Conservation (phyloP, 805 yeast genomes). For the Tetrapisispora namnaoensis region DNA sequence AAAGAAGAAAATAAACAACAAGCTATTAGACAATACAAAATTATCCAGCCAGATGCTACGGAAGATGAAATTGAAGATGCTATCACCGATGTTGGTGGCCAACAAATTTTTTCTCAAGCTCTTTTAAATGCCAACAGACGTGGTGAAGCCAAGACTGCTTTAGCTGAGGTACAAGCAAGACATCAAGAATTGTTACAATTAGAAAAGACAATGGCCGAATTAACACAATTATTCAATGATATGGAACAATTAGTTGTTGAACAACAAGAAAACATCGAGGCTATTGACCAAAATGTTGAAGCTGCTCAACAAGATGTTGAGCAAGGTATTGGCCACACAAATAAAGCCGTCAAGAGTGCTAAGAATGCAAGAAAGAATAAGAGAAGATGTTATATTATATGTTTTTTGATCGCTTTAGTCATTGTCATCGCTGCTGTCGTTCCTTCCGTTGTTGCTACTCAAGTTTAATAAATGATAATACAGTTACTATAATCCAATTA, state of each 20-base stretch:
- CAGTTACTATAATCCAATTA: neutral
- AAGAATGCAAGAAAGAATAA: conserved; percentile 84
- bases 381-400: conserved; percentile 71
- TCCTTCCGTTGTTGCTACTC: conserved; percentile 29
- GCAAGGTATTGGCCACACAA: conserved; percentile 88
- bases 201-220: conserved; percentile 91
- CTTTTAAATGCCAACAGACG: conserved; percentile 75
- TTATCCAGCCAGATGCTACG: conserved; percentile 79
- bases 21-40: conserved; percentile 86
- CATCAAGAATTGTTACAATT: conserved; percentile 91
- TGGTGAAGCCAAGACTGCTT: conserved; percentile 91
- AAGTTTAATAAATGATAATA: neutral
- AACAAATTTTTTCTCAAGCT: conserved; percentile 92
- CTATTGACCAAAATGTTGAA: conserved; percentile 69
- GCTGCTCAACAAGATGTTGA: conserved; percentile 86
- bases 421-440: conserved; percentile 62
- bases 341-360: conserved; percentile 81
- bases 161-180: conserved; percentile 91
- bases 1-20: conserved; percentile 75
- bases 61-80: conserved; percentile 78
- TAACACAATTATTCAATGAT: conserved; percentile 88
- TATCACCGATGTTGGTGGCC: conserved; percentile 73
- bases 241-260: conserved; percentile 94
- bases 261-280: conserved; percentile 82
- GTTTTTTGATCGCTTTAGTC: conserved; percentile 47